Conservation (phyloP, 1,284 basidiomycete species). For the Leccinum pachyderme region DNA sequence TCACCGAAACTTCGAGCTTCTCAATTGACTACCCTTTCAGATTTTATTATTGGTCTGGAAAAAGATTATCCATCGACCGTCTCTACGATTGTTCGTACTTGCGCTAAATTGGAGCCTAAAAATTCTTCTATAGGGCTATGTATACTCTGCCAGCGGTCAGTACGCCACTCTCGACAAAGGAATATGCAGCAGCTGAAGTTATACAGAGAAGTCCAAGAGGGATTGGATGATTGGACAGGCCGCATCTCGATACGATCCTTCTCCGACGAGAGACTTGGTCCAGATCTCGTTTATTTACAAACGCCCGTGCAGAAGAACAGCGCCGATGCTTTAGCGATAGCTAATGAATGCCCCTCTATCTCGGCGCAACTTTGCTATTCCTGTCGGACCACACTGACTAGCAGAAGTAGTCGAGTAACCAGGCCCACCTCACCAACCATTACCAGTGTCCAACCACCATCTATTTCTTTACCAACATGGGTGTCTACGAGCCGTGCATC, state of each 20-base stretch:
- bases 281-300: conserved; percentile 14
- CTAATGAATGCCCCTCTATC: conserved; percentile 35
- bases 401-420: conserved; percentile 51
- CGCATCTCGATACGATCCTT: conserved; percentile 69
- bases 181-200: not conserved
- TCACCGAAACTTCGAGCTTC: not conserved
- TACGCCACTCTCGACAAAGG: conserved; percentile 6
- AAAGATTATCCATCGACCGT: conserved; percentile 88
- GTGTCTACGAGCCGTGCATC: conserved; percentile 13
- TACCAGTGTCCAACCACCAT: conserved; percentile 1
- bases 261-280: conserved; percentile 26
- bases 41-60: conserved; percentile 81
- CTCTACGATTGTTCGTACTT: conserved; percentile 82
- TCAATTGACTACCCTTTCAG: conserved; percentile 38
- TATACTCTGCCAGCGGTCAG: conserved; percentile 72
- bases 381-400: conserved; percentile 71
- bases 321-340: conserved; percentile 20
- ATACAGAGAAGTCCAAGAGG: conserved; percentile 64
- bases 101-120: conserved; percentile 78
- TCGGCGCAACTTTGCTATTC: conserved; percentile 66
- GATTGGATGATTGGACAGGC: conserved; percentile 72
- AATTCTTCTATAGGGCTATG: conserved; percentile 52
- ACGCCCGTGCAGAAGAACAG: not conserved
- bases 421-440: conserved; percentile 7
- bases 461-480: conserved; percentile 41